Evolutionary conservation across 2,329 filamentous ascomycete species (phyloP).

Genomic region (Cadophora luteo-olivacea): DNA sequence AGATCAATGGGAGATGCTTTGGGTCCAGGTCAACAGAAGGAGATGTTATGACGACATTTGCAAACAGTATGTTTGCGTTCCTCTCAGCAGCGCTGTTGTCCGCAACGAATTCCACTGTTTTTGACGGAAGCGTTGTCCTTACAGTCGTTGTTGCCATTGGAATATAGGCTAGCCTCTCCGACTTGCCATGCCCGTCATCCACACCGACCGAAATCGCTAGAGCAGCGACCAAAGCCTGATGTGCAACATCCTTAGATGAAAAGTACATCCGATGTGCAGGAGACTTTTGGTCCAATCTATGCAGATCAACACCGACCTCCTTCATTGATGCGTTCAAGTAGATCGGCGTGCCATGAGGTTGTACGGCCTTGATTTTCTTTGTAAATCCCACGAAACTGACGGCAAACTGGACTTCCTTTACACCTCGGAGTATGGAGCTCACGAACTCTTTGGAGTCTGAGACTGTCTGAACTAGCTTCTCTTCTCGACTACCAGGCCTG

Average conservation of each 20-base stretch:
- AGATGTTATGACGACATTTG: slow-evolving; percentile 94
- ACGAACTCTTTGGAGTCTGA: slow-evolving; percentile 93
- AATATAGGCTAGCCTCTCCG: slow-evolving; percentile 88
- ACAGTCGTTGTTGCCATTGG: slow-evolving; percentile 97
- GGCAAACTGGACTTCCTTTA: slow-evolving; percentile 96
- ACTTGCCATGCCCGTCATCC: slow-evolving; percentile 85
- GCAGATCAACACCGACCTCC: slow-evolving; percentile 90
- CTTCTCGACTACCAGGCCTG: slow-evolving; percentile 61
- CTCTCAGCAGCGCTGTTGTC: slow-evolving; percentile 78
- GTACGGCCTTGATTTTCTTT: slow-evolving; percentile 75
- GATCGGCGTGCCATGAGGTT: slow-evolving; percentile 72
- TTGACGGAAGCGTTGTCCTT: slow-evolving; percentile 92
- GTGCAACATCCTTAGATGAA: slow-evolving; percentile 87
- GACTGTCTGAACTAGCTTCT: slow-evolving; percentile 79
- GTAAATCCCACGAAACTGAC: slow-evolving; percentile 90
- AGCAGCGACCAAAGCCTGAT: slow-evolving; percentile 90
- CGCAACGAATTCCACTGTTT: slow-evolving; percentile 82
- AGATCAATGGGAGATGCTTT: slow-evolving; percentile 84
- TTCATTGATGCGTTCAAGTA: slow-evolving; percentile 92
- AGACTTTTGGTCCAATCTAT: slow-evolving; percentile 89
- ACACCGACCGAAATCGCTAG: slow-evolving; percentile 91
- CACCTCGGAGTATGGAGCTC: slow-evolving; percentile 86
- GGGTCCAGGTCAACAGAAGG: slow-evolving; percentile 93
- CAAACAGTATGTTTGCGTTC: slow-evolving; percentile 86
- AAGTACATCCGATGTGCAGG: slow-evolving; percentile 99